Evolutionary conservation across 2,329 filamentous ascomycete species (phyloP).

Genomic region (Aspergillus costaricaensis): DNA sequence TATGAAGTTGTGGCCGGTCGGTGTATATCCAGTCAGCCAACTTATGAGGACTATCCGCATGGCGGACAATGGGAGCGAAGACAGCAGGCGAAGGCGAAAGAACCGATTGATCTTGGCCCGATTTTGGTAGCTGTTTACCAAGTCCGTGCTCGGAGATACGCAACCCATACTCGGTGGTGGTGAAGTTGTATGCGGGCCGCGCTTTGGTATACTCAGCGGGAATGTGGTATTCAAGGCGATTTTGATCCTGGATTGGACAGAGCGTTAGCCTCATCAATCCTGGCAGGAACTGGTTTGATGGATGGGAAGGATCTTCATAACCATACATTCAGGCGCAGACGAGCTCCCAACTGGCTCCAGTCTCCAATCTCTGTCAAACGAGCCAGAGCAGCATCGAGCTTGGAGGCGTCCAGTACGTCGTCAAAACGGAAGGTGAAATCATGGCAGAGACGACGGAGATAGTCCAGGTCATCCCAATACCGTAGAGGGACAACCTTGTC

Average conservation of each 20-base stretch:
- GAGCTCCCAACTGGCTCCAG: constrained; percentile 52
- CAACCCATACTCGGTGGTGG: constrained; percentile 40
- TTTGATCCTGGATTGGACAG: constrained; percentile 14
- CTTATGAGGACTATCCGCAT: constrained; percentile 38
- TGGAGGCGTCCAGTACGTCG: constrained; percentile 49
- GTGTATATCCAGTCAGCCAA: constrained; percentile 43
- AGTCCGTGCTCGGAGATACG: constrained; percentile 47
- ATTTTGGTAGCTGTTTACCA: constrained; percentile 22
- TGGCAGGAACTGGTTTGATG: too few species aligned
- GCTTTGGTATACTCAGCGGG: constrained; percentile 38
- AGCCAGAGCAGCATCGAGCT: constrained; percentile 39
- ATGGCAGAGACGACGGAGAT: constrained; percentile 9
- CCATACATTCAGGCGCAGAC: constrained; percentile 45
- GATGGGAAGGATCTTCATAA: too few species aligned
- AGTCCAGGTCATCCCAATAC: constrained; percentile 18
- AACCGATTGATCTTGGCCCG: constrained; percentile 4
- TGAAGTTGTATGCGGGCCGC: constrained; percentile 47
- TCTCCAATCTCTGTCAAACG: constrained; percentile 46
- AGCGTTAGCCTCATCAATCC: too few species aligned
- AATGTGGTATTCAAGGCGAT: constrained; percentile 47
- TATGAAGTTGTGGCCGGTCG: constrained; percentile 50
- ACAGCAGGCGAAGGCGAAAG: not conserved
- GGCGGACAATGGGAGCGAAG: constrained; percentile 9
- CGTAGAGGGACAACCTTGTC: constrained; percentile 17
- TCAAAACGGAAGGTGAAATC: constrained; percentile 46